Base-by-base conservation (phyloP, 73 alveolate genomes). In the Paramecium caudatum region DNA sequence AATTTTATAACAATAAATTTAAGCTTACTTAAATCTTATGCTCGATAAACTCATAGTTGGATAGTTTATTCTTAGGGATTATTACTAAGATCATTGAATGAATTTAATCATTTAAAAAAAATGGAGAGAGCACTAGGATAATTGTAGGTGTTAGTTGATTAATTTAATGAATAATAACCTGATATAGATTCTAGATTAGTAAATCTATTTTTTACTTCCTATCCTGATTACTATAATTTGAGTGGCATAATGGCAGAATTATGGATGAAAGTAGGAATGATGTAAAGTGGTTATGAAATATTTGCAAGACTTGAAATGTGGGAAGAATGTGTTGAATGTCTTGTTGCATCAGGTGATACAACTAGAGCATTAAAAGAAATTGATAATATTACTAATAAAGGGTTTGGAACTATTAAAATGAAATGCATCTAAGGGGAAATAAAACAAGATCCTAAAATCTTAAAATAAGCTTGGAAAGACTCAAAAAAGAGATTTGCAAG, bases 391-490 rank as follows among this genome's bases (percentile, higher is more conserved):
- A 61, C 43, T 13, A 37, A 16, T 15, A 21, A 27, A 27, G 47
- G 81, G 15, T 48, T 50, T 4, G 78, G 88, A 5, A 86, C 95
- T 3, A 98, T 99, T 0, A 93, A 96, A 15, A 95, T 98, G 43
- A 94, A 96, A 61, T 97, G 99, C 81, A 86, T 97, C 7, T 95
- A 96, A 16, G 99, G 98, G 39, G 99, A 98, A 83, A 91, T 97
- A 61, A 94, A 97, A 48, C 91, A 91, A 65, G 97, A 98, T 90
- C 94, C 69, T 32, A 93, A 91, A 27, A 93, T 91, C 85, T 97
- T 96, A 82, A 90, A 94, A 74, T 93, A 95, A 85, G 99, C 99
- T 32, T 97, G 99, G 98, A 98, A 98, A 90, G 96, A 97, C 12
- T 90, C 98, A 36, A 91, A 91, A 37, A 95, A 95, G 48, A 96